A percentile compares a stretch with the other conserved stretches of the same genome.
Conservation (phyloP, 768 basidiomycete species). For the Tricholoma sp. region DNA sequence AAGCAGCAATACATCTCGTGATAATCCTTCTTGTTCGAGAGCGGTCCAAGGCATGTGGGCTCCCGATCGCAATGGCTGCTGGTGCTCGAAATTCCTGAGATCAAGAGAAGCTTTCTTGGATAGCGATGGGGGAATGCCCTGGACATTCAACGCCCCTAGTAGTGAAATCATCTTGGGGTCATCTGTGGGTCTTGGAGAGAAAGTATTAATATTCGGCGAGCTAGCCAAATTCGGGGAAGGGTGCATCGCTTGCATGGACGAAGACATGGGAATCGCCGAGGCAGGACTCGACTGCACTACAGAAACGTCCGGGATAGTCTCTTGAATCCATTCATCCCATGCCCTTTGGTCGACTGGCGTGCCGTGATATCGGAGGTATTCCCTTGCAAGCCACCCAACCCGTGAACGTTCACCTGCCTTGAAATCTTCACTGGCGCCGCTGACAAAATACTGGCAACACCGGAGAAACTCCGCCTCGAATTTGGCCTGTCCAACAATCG, state of each 20-base stretch:
- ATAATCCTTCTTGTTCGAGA: slow-evolving; percentile 62
- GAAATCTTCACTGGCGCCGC: slow-evolving; percentile 42
- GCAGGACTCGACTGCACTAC: slow-evolving; percentile 14
- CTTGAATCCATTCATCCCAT: slow-evolving; percentile 57
- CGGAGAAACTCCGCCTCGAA: slow-evolving; percentile 71
- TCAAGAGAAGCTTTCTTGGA: slow-evolving; percentile 21
- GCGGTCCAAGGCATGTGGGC: slow-evolving; percentile 41
- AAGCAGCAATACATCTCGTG: slow-evolving; percentile 56
- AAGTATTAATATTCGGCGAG: slow-evolving; percentile 45
- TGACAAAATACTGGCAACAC: slow-evolving; percentile 60
- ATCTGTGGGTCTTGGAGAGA: slow-evolving; percentile 50
- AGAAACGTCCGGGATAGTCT: slow-evolving; percentile 41
- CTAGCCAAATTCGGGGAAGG: slow-evolving; percentile 41
- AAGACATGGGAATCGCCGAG: slow-evolving; percentile 34
- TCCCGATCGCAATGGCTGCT: slow-evolving; percentile 18
- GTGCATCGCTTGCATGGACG: slow-evolving; percentile 51
- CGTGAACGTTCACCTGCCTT: slow-evolving; percentile 37
- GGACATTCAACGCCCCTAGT: slow-evolving; percentile 35
- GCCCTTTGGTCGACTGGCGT: slow-evolving; percentile 41
- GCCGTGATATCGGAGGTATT: slow-evolving; percentile 60
- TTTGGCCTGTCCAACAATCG: slow-evolving; percentile 43
- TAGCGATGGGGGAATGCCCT: slow-evolving; percentile 13
- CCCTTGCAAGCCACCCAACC: slow-evolving; percentile 59
- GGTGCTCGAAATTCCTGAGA: slow-evolving; percentile 22
- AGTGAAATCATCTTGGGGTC: slow-evolving; percentile 35